Evolutionary conservation across 495 filamentous ascomycete species (phyloP).

Genomic region (Haplographium delicatum): DNA sequence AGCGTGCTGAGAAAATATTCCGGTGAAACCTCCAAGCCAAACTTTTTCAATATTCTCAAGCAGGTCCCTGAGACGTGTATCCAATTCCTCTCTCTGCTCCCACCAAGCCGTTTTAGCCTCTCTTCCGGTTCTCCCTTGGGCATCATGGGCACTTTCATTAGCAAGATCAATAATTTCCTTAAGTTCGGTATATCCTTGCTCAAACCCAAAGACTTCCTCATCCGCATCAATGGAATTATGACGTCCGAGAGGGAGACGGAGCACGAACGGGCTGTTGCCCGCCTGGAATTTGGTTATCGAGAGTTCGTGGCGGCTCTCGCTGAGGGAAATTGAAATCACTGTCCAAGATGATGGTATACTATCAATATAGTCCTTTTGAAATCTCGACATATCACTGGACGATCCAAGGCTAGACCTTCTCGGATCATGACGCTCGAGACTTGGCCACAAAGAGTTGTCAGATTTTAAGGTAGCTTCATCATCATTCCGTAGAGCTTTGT

Average conservation of each 20-base stretch:
- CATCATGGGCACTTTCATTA: slow-evolving; percentile 76
- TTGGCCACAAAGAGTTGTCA: slow-evolving; percentile 42
- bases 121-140: slow-evolving; percentile 52
- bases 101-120: slow-evolving; percentile 78
- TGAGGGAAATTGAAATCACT: slow-evolving; percentile 77
- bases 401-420: slow-evolving; percentile 22
- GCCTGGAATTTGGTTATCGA: slow-evolving; percentile 72
- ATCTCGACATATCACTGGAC: slow-evolving; percentile 44
- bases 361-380: slow-evolving; percentile 69
- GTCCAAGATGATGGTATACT: slow-evolving; percentile 81
- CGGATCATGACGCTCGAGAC: slow-evolving; percentile 5
- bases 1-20: slow-evolving; percentile 74
- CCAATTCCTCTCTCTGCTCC: slow-evolving; percentile 73
- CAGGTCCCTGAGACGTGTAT: slow-evolving; percentile 69
- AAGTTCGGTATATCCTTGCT: slow-evolving; percentile 69
- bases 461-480: slow-evolving; percentile 22
- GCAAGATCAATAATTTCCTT: slow-evolving; percentile 72
- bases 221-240: slow-evolving; percentile 76
- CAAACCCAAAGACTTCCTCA: slow-evolving; percentile 78
- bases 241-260: slow-evolving; percentile 77
- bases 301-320: slow-evolving; percentile 73
- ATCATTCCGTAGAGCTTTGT: slow-evolving; percentile 46
- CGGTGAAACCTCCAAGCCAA: slow-evolving; percentile 92
- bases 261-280: slow-evolving; percentile 69
- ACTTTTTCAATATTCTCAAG: slow-evolving; percentile 81